Evolutionary conservation across 2,329 filamentous ascomycete species (phyloP).

Genomic region (Penicillium janthinellum): DNA sequence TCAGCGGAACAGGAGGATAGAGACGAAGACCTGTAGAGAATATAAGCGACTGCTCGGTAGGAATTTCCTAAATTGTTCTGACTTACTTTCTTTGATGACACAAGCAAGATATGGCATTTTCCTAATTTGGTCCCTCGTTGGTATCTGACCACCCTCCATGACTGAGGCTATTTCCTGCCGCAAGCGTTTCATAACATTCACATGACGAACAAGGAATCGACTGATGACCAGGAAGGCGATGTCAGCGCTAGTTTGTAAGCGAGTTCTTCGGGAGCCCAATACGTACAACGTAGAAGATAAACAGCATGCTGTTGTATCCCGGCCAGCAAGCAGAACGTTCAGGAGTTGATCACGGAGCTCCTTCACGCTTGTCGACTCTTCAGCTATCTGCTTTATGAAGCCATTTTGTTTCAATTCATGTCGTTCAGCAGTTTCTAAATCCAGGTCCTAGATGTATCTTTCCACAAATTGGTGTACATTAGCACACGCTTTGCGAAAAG

Average conservation of each 20-base stretch:
- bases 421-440: too few species aligned
- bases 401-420: too few species aligned
- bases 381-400: too few species aligned
- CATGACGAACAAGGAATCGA: slow-evolving; percentile 28
- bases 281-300: too few species aligned
- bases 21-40: slow-evolving; percentile 35
- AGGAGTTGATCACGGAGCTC: too few species aligned
- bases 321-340: too few species aligned
- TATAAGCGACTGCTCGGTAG: slow-evolving; percentile 2
- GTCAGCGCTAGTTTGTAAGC: neutral
- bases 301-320: too few species aligned
- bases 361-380: too few species aligned
- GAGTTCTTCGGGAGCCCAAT: too few species aligned
- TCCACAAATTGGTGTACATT: too few species aligned
- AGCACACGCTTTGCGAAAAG: too few species aligned
- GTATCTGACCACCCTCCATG: slow-evolving; percentile 17
- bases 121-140: slow-evolving; percentile 30
- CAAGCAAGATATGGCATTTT: slow-evolving; percentile 53
- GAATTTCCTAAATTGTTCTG: neutral
- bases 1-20: slow-evolving; percentile 44
- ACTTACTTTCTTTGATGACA: slow-evolving; percentile 50
- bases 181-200: slow-evolving; percentile 17
- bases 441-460: too few species aligned
- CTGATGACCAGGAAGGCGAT: slow-evolving; percentile 9
- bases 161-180: slow-evolving; percentile 22